phyloP scores from a whole-genome alignment of 2,329 filamentous ascomycete genomes.

The Sarocladium kiliense region DNA sequence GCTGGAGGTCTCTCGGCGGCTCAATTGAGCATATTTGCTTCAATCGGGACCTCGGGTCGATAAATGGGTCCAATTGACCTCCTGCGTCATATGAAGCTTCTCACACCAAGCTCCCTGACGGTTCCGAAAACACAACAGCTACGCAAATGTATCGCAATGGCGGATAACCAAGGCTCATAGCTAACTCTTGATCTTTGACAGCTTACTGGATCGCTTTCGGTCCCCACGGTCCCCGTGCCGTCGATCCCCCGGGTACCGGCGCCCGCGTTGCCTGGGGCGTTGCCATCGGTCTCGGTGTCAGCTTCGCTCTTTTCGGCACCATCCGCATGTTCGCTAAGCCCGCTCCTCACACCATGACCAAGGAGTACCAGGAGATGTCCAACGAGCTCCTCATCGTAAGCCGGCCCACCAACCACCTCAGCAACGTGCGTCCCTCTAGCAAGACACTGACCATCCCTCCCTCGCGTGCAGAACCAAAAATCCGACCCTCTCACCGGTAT shows the following conservation, averaged over 20 bases:
- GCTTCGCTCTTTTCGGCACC: slow-evolving; percentile 64
- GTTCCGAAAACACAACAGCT: neutral
- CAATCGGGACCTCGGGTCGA: neutral
- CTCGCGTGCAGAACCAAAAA: slow-evolving; percentile 61
- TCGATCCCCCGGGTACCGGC: slow-evolving; percentile 77
- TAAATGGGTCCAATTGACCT: neutral
- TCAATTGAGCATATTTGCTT: neutral
- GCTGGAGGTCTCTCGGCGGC: neutral
- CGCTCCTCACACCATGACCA: slow-evolving; percentile 81
- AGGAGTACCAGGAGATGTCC: slow-evolving; percentile 92
- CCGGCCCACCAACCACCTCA: slow-evolving; percentile 14
- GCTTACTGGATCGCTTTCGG: slow-evolving; percentile 99
- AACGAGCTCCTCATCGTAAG: slow-evolving; percentile 92
- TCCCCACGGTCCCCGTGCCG: slow-evolving; percentile 86
- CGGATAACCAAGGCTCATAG: slow-evolving; percentile 14
- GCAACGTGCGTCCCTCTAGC: neutral
- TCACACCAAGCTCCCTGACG: neutral
- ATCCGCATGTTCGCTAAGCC: slow-evolving; percentile 69
- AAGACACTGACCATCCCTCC: slow-evolving; percentile 1
- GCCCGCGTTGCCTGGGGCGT: slow-evolving; percentile 74
- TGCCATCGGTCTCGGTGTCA: slow-evolving; percentile 59
- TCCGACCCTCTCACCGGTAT: slow-evolving; percentile 84
- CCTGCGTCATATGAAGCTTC: slow-evolving; percentile 3
- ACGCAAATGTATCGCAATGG: neutral
- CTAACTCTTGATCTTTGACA: slow-evolving; percentile 34